These are phyloP conservation scores for Fraxinus xanthoxyloides DNA, from an alignment of 305 asterid genomes.

Conservation along the genomic window DNA sequence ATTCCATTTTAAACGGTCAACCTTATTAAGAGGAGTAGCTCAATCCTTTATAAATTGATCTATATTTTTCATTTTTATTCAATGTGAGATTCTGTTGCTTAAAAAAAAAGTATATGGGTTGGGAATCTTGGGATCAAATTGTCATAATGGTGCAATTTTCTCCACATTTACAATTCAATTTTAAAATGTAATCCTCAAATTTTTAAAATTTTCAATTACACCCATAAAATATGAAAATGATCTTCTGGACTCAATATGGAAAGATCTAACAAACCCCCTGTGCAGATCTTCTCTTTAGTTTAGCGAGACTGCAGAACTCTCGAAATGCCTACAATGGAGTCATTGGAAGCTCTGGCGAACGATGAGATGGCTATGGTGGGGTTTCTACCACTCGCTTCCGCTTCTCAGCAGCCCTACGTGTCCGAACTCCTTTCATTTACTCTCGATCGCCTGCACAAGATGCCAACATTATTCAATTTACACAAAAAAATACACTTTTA, in stretches of 20 bases:
- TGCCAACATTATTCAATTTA: not conserved
- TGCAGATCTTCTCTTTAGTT: not conserved
- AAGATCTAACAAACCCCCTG: not conserved
- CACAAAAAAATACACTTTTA: not conserved
- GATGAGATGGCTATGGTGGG: conserved; percentile 33
- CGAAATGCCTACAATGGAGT: conserved; percentile 28
- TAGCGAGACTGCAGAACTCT: not conserved
- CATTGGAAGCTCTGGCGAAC: conserved; percentile 30
- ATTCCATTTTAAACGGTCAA: too few species aligned
- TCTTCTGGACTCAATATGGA: not conserved
- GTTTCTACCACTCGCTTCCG: conserved; percentile 44
- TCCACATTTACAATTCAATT: too few species aligned
- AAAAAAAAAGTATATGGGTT: too few species aligned
- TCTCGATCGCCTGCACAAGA: conserved; percentile 59
- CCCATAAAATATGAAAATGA: not conserved
- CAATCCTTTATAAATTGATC: too few species aligned
- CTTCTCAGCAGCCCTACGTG: conserved; percentile 49
- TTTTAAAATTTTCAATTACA: not conserved
- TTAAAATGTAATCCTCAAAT: not conserved
- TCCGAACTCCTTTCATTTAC: conserved; percentile 59
- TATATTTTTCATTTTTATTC: too few species aligned
- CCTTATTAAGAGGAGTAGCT: too few species aligned
- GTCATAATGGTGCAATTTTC: too few species aligned
- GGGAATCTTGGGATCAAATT: too few species aligned
- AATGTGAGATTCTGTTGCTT: too few species aligned